phyloP scores from a whole-genome alignment of 78 protist species.

The Dictyostelium citrinum region DNA sequence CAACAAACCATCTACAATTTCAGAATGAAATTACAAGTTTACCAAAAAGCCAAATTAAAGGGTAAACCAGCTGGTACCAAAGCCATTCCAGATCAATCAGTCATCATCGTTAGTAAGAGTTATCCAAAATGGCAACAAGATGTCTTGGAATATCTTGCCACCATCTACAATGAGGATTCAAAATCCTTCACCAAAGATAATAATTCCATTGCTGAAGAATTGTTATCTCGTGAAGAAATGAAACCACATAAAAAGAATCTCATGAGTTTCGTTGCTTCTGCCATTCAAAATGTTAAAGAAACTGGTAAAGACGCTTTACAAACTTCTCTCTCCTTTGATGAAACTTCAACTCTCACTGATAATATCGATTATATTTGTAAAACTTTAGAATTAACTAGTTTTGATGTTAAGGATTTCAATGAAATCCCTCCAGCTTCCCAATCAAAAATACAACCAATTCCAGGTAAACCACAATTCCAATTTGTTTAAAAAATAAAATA shows the following conservation, averaged over 20 bases:
- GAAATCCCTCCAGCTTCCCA: not conserved
- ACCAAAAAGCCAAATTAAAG: slow-evolving; percentile 52
- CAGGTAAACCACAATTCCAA: slow-evolving; percentile 44
- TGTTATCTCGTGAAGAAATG: slow-evolving; percentile 15
- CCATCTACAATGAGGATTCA: slow-evolving; percentile 19
- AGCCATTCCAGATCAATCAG: slow-evolving; percentile 32
- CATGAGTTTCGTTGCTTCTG: slow-evolving; percentile 35
- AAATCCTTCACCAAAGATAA: slow-evolving; percentile 49
- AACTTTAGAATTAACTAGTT: slow-evolving; percentile 42
- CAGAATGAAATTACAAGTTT: slow-evolving; percentile 30
- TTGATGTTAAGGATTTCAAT: slow-evolving; percentile 24
- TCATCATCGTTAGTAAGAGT: slow-evolving; percentile 23
- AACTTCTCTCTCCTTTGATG: slow-evolving; percentile 36
- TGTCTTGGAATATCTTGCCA: slow-evolving; percentile 7
- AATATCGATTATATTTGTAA: slow-evolving; percentile 46
- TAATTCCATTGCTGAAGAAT: slow-evolving; percentile 31
- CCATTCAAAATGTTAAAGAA: not conserved
- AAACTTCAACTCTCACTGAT: slow-evolving; percentile 10
- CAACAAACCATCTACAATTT: slow-evolving; percentile 5
- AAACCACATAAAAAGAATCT: slow-evolving; percentile 17
- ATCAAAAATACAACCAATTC: slow-evolving; percentile 2
- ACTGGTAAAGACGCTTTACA: slow-evolving; percentile 51
- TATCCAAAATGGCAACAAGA: slow-evolving; percentile 70
- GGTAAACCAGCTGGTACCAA: slow-evolving; percentile 28
- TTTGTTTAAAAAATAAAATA: not conserved